Percentiles rank a stretch among this genome's conserved stretches.
phyloP scores from a whole-genome alignment of 768 basidiomycete genomes.

The Panaeolus cyanescens region DNA sequence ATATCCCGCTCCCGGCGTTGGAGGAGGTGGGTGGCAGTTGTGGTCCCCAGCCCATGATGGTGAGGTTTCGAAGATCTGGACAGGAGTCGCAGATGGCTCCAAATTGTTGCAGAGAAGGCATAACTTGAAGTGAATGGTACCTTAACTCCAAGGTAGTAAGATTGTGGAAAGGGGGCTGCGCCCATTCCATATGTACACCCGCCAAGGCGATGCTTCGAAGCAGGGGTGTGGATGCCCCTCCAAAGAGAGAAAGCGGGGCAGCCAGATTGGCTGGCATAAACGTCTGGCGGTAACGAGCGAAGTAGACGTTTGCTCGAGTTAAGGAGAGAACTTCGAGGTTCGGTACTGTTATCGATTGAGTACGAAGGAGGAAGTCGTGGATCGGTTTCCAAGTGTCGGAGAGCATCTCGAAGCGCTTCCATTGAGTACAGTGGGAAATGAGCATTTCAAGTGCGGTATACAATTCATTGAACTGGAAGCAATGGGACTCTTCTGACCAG shows the following conservation, averaged over 20 bases:
- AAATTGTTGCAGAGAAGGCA: constrained; percentile 53
- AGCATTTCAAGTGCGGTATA: constrained; percentile 45
- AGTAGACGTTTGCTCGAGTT: constrained; percentile 60
- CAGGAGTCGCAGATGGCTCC: constrained; percentile 40
- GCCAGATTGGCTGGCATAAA: constrained; percentile 47
- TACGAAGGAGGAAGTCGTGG: constrained; percentile 48
- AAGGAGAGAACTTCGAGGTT: constrained; percentile 43
- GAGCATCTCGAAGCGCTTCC: constrained; percentile 50
- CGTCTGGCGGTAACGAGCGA: constrained; percentile 41
- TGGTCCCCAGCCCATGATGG: constrained; percentile 58
- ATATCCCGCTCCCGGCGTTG: constrained; percentile 2
- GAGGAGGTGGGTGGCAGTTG: constrained; percentile 19
- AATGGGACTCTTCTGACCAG: constrained; percentile 50
- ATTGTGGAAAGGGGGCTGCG: constrained; percentile 35
- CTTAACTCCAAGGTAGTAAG: constrained; percentile 52
- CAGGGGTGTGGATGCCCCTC: constrained; percentile 25
- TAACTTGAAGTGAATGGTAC: constrained; percentile 59
- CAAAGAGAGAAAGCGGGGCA: constrained; percentile 46
- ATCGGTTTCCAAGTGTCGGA: constrained; percentile 65
- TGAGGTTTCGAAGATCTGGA: constrained; percentile 41
- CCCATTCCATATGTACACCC: constrained; percentile 64
- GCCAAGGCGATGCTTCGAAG: constrained; percentile 47
- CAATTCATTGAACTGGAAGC: constrained; percentile 45
- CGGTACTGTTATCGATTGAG: constrained; percentile 32
- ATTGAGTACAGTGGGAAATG: constrained; percentile 45